phyloP scores from a whole-genome alignment of 2,329 filamentous ascomycete genomes.

The Paecilomyces sp. region DNA sequence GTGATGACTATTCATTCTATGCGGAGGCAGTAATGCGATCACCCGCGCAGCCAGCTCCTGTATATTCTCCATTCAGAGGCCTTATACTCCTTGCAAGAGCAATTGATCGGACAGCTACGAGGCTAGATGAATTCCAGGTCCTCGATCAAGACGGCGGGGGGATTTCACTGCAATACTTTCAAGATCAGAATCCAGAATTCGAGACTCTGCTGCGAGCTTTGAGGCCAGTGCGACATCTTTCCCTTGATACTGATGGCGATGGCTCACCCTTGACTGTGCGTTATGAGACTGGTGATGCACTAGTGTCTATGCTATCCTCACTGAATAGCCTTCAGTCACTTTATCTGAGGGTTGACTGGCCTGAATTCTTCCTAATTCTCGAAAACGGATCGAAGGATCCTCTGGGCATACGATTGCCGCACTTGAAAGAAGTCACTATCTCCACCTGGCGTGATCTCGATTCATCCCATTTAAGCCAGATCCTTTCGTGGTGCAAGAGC shows the following conservation, averaged over 20 bases:
- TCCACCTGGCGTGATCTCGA: neutral
- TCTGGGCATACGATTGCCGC: neutral
- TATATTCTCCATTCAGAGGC: neutral
- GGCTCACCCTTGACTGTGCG: neutral
- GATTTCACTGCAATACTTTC: neutral
- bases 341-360: neutral
- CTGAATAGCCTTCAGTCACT: neutral
- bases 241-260: neutral
- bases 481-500: neutral
- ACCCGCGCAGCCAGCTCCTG: neutral
- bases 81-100: neutral
- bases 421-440: neutral
- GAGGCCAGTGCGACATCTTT: neutral
- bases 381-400: neutral
- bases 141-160: neutral
- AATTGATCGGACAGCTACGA: neutral
- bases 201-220: neutral
- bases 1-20: neutral
- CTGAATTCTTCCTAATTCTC: neutral
- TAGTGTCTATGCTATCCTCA: neutral
- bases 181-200: neutral
- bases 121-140: neutral
- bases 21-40: neutral
- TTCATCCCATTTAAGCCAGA: neutral
- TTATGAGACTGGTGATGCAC: neutral